These are phyloP conservation scores for Quercus lobata DNA, from an alignment of 331 rosid genomes.

Conservation along the genomic window DNA sequence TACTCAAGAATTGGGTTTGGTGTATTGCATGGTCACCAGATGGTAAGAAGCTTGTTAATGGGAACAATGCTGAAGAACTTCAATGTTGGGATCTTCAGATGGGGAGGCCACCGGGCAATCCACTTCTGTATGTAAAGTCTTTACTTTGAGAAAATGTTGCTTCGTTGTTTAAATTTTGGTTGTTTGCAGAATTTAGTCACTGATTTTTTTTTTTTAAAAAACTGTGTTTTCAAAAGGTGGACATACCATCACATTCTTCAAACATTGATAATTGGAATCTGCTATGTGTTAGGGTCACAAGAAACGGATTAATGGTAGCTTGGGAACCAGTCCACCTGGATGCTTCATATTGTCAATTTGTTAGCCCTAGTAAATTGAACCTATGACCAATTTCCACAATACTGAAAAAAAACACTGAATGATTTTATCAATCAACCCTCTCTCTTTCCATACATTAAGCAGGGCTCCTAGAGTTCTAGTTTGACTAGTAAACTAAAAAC, in stretches of 20 bases:
- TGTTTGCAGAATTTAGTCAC: not conserved
- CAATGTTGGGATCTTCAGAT: no score
- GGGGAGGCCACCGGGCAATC: slow-evolving; percentile 31
- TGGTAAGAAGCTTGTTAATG: no score
- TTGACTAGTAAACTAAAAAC: no score
- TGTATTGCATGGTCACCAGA: no score
- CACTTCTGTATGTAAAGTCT: slow-evolving; percentile 46
- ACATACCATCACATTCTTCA: not conserved
- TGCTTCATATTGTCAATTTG: slow-evolving; percentile 88
- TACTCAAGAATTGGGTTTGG: no score
- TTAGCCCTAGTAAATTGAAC: slow-evolving; percentile 67
- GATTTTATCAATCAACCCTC: no score
- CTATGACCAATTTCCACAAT: no score
- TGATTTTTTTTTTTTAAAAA: no score
- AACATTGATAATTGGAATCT: not conserved
- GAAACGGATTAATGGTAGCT: slow-evolving; percentile 87
- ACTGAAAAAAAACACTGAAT: no score
- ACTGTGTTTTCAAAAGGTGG: not conserved
- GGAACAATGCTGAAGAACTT: no score
- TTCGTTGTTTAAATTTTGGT: not conserved
- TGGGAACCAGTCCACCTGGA: slow-evolving; percentile 93
- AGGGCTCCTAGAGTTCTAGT: no score
- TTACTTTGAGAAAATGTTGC: slow-evolving; percentile 3
- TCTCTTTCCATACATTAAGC: no score
- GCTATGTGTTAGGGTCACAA: slow-evolving; percentile 71